phyloP scores from a whole-genome alignment of 2,329 filamentous ascomycete genomes.

The Fusarium denticulatum region DNA sequence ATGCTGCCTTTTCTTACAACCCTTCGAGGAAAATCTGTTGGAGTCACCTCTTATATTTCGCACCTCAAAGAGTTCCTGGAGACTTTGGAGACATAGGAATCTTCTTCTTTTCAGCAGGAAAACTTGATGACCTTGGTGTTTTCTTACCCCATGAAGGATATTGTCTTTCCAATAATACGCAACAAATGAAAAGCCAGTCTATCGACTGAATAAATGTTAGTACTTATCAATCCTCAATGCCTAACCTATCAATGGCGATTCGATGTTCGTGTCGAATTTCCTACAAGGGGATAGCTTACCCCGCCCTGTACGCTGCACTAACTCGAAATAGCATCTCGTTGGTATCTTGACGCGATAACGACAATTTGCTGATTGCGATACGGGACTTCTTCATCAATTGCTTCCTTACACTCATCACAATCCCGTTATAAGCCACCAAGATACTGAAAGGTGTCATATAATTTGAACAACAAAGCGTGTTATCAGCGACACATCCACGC shows the following conservation, averaged over 20 bases:
- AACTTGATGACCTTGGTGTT: rapidly evolving
- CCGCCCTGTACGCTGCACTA: slow-evolving; percentile 3
- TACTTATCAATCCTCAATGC: background rate
- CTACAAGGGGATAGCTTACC: background rate
- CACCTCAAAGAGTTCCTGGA: rapidly evolving
- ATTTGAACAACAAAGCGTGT: no score
- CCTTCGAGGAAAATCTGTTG: no score
- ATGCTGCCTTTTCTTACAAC: rapidly evolving
- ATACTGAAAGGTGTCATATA: rapidly evolving
- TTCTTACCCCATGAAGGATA: rapidly evolving
- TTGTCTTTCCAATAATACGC: no score
- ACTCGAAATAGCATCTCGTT: background rate
- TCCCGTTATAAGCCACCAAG: rapidly evolving
- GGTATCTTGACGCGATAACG: background rate
- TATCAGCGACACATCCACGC: background rate
- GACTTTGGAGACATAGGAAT: background rate
- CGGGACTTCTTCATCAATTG: background rate
- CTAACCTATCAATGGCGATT: background rate
- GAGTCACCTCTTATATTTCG: background rate
- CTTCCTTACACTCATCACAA: background rate
- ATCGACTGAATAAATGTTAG: background rate
- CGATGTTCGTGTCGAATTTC: background rate
- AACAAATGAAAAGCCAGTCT: background rate
- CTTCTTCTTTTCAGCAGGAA: rapidly evolving
- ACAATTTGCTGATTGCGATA: background rate